phyloP scores from a whole-genome alignment of 257 asterid species.

The Solanum dulcamara region DNA sequence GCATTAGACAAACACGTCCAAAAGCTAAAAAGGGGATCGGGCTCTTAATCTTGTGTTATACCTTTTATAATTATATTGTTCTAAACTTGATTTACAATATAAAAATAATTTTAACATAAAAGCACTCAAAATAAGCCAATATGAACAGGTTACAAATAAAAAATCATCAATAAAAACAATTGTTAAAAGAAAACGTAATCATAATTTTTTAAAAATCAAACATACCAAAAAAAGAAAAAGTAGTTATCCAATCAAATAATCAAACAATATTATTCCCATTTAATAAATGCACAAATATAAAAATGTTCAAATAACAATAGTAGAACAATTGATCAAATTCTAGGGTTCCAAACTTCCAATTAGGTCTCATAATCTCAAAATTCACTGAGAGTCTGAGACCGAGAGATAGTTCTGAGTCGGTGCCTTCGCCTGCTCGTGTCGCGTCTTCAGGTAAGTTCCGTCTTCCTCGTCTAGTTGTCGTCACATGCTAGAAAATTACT shows the following conservation, averaged over 20 bases:
- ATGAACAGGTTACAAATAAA: no score
- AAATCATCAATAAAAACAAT: no score
- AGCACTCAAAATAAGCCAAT: no score
- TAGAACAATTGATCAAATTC: not conserved
- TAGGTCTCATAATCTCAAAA: not conserved
- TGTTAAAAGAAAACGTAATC: not conserved
- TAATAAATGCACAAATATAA: not conserved
- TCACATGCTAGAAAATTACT: conserved; percentile 27
- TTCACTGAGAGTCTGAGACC: not conserved
- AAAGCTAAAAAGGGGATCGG: no score
- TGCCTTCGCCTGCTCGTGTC: not conserved
- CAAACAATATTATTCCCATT: not conserved
- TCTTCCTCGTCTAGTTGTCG: not conserved
- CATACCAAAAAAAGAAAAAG: no score
- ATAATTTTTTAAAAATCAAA: fast-evolving
- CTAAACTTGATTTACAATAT: no score
- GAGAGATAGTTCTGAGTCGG: not conserved
- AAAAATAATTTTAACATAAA: no score
- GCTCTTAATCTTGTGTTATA: no score
- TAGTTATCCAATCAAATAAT: not conserved
- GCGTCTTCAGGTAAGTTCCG: not conserved
- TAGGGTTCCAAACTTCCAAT: not conserved
- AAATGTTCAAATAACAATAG: not conserved
- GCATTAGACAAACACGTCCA: no score
- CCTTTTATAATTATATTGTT: no score